A percentile compares a stretch with the other conserved stretches of the same genome.
Evolutionary conservation across 2,329 filamentous ascomycete species (phyloP).

Genomic region (Westerdykella ornata): DNA sequence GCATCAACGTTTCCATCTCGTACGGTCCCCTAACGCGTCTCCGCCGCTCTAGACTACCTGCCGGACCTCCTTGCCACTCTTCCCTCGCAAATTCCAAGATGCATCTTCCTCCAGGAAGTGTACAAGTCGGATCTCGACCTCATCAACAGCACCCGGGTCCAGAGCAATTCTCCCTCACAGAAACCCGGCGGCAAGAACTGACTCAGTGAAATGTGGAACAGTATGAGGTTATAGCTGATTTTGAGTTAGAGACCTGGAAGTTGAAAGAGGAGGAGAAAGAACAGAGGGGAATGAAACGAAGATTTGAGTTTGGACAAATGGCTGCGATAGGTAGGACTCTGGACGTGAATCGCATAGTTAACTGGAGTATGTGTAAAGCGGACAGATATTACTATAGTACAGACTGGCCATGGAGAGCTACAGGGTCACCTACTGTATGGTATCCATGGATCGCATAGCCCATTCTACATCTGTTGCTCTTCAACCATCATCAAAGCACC

Average conservation of each 20-base stretch:
- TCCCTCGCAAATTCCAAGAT: conserved; percentile 19
- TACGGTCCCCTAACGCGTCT: conserved; percentile 38
- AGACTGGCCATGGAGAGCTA: no score
- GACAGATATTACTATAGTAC: no score
- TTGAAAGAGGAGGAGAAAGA: background rate
- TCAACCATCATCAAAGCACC: no score
- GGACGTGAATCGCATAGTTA: no score
- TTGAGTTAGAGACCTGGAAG: conserved; percentile 10
- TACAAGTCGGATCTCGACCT: conserved; percentile 40
- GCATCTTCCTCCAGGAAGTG: conserved; percentile 53
- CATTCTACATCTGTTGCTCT: no score
- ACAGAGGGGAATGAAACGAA: no score
- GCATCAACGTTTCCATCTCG: conserved; percentile 44
- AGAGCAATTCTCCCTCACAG: conserved; percentile 45
- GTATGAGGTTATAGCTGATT: conserved; percentile 39
- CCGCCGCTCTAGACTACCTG: conserved; percentile 38
- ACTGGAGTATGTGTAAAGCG: no score
- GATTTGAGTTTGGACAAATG: no score
- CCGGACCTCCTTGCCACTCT: conserved; percentile 20
- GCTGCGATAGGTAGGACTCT: no score
- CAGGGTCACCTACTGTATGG: no score
- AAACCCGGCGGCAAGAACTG: conserved; percentile 41
- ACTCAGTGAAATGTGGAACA: conserved; percentile 45
- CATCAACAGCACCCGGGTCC: conserved; percentile 44
- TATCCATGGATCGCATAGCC: no score